Conservation (phyloP, 163 green algal genomes). For the Prototheca wickerhamii region DNA sequence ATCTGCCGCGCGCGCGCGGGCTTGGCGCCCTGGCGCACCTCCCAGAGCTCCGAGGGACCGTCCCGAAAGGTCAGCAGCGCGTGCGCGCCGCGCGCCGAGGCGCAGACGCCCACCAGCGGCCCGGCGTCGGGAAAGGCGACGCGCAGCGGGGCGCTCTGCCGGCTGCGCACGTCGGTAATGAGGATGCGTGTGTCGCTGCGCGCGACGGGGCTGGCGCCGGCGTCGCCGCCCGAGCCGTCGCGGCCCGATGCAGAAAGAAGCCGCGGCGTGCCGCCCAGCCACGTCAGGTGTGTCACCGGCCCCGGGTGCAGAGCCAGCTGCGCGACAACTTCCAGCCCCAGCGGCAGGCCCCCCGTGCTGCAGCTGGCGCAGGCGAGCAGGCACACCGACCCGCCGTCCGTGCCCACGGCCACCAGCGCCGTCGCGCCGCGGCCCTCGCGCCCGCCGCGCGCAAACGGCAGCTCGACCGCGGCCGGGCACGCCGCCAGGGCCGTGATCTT, state of each 20-base stretch:
- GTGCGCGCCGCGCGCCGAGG: constrained; percentile 49
- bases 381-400: not conserved
- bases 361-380: too few species aligned
- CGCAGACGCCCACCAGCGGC: constrained; percentile 51
- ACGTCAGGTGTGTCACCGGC: not conserved
- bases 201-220: too few species aligned
- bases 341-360: too few species aligned
- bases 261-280: not conserved
- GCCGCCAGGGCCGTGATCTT: not conserved
- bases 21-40: constrained; percentile 6
- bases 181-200: too few species aligned
- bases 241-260: not conserved
- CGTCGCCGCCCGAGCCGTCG: not conserved
- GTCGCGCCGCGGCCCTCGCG: not conserved
- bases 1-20: constrained; percentile 53
- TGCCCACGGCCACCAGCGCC: not conserved
- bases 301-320: not conserved
- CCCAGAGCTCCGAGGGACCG: constrained; percentile 18
- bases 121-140: constrained; percentile 3
- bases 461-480: not conserved
- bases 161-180: not conserved
- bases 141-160: not conserved
- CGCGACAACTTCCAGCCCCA: not conserved
- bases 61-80: constrained; percentile 27
- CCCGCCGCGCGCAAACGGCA: too few species aligned